Evolutionary conservation across 495 filamentous ascomycete genomes (phyloP).

Genomic region (Podospora fimiseda): DNA sequence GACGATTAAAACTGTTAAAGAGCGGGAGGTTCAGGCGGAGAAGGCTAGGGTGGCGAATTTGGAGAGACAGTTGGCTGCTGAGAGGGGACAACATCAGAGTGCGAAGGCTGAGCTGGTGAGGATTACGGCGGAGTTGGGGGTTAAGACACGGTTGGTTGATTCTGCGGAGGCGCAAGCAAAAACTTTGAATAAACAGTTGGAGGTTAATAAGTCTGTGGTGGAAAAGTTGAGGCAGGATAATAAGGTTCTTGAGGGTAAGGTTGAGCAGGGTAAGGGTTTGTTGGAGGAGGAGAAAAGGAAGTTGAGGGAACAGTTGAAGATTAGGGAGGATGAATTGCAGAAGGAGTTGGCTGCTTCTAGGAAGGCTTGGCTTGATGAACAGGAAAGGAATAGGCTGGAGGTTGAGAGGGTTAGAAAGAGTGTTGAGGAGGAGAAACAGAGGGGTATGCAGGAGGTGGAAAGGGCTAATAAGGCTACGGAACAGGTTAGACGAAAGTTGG

Average conservation of each 20-base stretch:
- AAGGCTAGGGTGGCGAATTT: constrained; percentile 57
- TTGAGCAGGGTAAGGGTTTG: too few relatives aligned
- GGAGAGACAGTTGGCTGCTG: constrained; percentile 59
- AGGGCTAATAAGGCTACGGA: constrained; percentile 36
- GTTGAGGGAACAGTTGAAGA: background rate
- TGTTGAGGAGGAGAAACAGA: constrained; percentile 18
- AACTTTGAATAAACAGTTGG: too few relatives aligned
- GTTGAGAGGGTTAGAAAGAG: constrained; percentile 15
- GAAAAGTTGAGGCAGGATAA: too few relatives aligned
- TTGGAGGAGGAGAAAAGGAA: constrained; percentile 3
- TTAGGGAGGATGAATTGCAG: background rate
- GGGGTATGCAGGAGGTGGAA: constrained; percentile 35
- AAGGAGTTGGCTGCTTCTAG: constrained; percentile 9
- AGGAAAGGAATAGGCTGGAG: too few relatives aligned
- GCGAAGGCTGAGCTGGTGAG: constrained; percentile 18
- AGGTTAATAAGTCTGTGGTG: too few relatives aligned
- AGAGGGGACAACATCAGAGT: constrained; percentile 60
- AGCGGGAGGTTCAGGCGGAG: constrained; percentile 55
- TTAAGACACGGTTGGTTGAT: too few relatives aligned
- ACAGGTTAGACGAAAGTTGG: constrained; percentile 33
- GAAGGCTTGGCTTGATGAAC: constrained; percentile 27
- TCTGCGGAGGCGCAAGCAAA: too few relatives aligned
- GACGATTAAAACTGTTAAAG: constrained; percentile 57
- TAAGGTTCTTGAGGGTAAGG: too few relatives aligned
- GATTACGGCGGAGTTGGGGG: constrained; percentile 14